Evolutionary conservation across 148 eudicot species (phyloP), one percentile per base, ranked within the genome.

Genomic region (Polygonum aviculare): DNA sequence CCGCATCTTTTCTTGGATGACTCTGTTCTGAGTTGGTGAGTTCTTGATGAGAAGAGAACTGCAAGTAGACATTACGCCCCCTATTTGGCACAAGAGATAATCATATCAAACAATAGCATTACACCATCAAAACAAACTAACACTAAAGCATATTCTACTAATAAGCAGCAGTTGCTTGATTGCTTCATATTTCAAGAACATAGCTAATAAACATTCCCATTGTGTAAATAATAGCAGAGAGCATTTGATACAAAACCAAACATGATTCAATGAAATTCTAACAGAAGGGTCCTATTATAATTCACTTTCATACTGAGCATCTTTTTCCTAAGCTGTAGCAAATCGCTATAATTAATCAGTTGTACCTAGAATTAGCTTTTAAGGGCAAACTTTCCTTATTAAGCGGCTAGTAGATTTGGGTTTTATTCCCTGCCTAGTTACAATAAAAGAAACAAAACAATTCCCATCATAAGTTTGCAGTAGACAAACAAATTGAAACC

Each of bases 21-120:
- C 76, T 78, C 70, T 83, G 83, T 72, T 80, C 83, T 75, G 86
- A 75, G 36, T 79, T 78, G 70, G 75, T 73, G 49, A 83, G 83
- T 73, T 83, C 86, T 83, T 83, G 83, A 78, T 83, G 86, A 9
- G 86, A 83, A 54, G 86, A 83, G 57, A 83, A 83, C 75, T 83
- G 86, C 79, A 83, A 75, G 75, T 83, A 83, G 59, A 83, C 83
- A 78, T 83, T 83, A 73, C 86, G 78, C 18, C 83, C 83, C 83
- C 86, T 83, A 51, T 33, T 31, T 21, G 69, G 16, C 63, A 57
- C 33, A 5, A 19, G 67, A 12, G 31, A 76, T 18, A 50, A 74
- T 14, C 40, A 76, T n/a, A 41, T 72, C 48, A 76, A 73, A 67
- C 48, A 10, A 50, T 55, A 12, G 77, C 55, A 77, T 6, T 18